Base-by-base conservation (phyloP, 1,284 basidiomycete species). In the Microbotryum silenes-acaulis region DNA sequence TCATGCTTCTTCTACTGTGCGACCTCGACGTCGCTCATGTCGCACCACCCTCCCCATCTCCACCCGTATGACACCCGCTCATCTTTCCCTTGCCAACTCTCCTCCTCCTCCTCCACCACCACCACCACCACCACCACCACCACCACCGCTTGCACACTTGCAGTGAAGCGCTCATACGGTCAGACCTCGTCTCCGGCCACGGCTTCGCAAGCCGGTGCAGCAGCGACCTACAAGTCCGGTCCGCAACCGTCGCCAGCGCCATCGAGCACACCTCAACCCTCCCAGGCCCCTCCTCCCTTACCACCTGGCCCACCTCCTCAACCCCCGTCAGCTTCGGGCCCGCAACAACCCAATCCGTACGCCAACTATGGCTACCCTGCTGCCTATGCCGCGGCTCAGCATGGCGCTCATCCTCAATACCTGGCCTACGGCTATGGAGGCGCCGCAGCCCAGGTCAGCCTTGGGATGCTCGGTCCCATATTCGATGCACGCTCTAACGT, bases 81-180 rank as follows among this genome's bases (percentile, higher is more conserved):
- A 25, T 48, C 55, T 10, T 10, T 29, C 46, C 10, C 31, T 50
- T 6, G 49, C 56, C 18, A 42, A 50, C 12, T 42, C 42, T 6
- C 56, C 56, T 31, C 47, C 47, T 23, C 45, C 54, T 31, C 56
- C 56, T 3, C 56, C 56, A 14, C 33, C 56, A 6, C 20, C 46
- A 20, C 12, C 44, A 23, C n/a, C 29, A 6, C 56, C 47, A 6
- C 87, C 85, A 0, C 83, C 52, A 83, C 73, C 25, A 84, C 80
- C 68, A 87, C 85, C 87, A 86, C 31, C n/a, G 23, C n/a, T 33
- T 52, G 51, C 42, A 50, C 31, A 37, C n/a, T 33, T 52, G 51
- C 42, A 50, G 49, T 57, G 60, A 57, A 61, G 46, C 60, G 60
- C 37, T 45, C 60, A 9, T 61, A 57, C 55, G 53, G 53, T 51